Evolutionary conservation across 257 asterid genomes (phyloP), one percentile per base, ranked within the genome.

Genomic region (Lavandula angustifolia): DNA sequence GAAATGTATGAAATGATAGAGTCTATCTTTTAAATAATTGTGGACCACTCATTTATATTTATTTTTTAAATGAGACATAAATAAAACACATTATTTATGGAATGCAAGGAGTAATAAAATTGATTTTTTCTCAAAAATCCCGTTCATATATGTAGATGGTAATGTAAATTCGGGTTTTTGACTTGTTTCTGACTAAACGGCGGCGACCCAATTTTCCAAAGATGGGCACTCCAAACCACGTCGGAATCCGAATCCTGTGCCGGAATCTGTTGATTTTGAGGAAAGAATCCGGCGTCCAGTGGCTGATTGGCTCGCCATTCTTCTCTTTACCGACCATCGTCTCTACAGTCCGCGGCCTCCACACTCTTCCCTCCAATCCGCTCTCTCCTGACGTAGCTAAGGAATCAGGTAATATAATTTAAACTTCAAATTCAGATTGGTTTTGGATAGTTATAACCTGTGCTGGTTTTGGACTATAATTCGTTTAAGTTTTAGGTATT

Each of bases 271-370:
- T 76, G 60, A 59, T 83, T n/a, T 29, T 67, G 78, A 75, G 64
- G 74, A 76, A 63, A 14, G 83, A 80, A 62, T 31, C 78, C 41
- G 91, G 84, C 46, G 60, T 92, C 27, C 94, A 84, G 65, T 92
- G 98, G 98, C 83, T 92, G 29, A 81, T 89, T 51, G 91, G 87
- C 8, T 84, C 91, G 35, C 84, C 87, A 14, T 89, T 77, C 72
- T 69, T 82, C 76, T 83, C 88, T 60, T 47, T 81, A 8, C 17
- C 70, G 40, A 82, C 76, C 69, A 68, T 92, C 75, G 81, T 74
- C 76, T 87, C 98, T 78, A 85, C 96, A 42, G 27, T 92, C 70
- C 81, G 89, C 46, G 89, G 97, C 84, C 61, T 87, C 73, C 89
- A 82, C 80, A 55, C 86, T 33, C 76, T 69, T 60, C 62, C 80